These are phyloP conservation scores for Saccharomyces hybrid DNA, from an alignment of 1,139 yeast species.

Conservation along the genomic window DNA sequence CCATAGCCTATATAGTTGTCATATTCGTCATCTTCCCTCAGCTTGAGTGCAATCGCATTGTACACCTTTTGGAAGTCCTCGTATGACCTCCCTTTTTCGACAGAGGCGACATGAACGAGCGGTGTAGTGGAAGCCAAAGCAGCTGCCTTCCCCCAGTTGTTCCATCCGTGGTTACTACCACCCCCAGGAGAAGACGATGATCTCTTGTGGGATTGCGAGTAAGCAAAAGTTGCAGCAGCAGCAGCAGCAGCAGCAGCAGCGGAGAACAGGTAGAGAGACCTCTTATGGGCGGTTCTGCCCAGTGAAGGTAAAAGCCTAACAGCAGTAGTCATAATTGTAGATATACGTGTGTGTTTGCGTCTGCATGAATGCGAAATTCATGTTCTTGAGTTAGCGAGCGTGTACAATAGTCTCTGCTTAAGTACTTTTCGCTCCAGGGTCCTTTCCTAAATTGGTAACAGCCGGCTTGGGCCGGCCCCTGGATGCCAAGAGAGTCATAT, in stretches of 20 bases:
- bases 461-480: neutral
- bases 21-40: constrained; percentile 70
- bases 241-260: constrained; percentile 21
- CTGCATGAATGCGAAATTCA: neutral
- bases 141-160: neutral
- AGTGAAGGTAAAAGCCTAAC: neutral
- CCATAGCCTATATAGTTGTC: constrained; percentile 70
- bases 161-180: constrained; percentile 5
- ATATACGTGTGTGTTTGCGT: neutral
- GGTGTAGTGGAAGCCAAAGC: neutral
- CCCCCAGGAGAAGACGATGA: neutral
- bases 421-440: constrained; percentile 1
- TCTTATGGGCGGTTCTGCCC: constrained; percentile 13
- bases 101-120: constrained; percentile 18
- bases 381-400: neutral
- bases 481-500: neutral
- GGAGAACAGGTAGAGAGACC: constrained; percentile 13
- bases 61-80: constrained; percentile 70
- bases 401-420: neutral
- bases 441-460: neutral
- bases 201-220: neutral
- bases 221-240: constrained; percentile 8
- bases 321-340: constrained; percentile 5
- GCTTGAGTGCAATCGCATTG: constrained; percentile 67
- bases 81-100: constrained; percentile 16